These are phyloP conservation scores for Falciphora oryzae DNA, from an alignment of 2,329 filamentous ascomycete genomes.

Conservation along the genomic window DNA sequence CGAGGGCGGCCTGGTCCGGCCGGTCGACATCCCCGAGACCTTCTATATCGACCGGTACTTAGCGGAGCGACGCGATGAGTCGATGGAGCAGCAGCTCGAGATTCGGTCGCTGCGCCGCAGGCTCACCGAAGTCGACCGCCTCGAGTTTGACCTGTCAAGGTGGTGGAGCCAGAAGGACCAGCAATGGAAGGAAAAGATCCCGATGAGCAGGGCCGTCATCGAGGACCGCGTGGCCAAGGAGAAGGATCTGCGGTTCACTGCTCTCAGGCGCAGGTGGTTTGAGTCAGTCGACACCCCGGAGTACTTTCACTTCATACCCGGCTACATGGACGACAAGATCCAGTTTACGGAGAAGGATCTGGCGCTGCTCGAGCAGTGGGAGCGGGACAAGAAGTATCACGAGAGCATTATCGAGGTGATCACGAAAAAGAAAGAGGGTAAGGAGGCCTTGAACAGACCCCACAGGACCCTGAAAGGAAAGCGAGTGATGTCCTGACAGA, in stretches of 20 bases:
- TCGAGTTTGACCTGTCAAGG: slow-evolving; percentile 8
- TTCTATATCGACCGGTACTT: slow-evolving; percentile 22
- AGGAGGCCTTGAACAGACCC: slow-evolving; percentile 2
- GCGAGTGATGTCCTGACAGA: slow-evolving; percentile 1
- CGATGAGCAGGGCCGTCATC: slow-evolving; percentile 18
- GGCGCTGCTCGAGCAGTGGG: slow-evolving; percentile 13
- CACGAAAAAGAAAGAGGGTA: slow-evolving; percentile 6
- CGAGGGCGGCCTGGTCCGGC: slow-evolving; percentile 9
- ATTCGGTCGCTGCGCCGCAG: slow-evolving; percentile 13
- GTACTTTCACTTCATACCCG: slow-evolving; percentile 18
- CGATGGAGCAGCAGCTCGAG: slow-evolving; percentile 15
- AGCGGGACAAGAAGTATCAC: slow-evolving; percentile 17
- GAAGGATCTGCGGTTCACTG: slow-evolving; percentile 16
- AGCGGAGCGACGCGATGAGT: slow-evolving; percentile 15
- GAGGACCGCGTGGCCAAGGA: slow-evolving; percentile 16
- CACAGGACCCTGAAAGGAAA: slow-evolving; percentile 11
- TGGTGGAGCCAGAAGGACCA: slow-evolving; percentile 14
- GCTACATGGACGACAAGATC: slow-evolving; percentile 15
- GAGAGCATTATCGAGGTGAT: slow-evolving; percentile 4
- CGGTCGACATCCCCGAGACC: slow-evolving; percentile 19
- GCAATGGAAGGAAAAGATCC: slow-evolving; percentile 10
- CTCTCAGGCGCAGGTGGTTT: slow-evolving; percentile 18
- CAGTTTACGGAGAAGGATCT: slow-evolving; percentile 16
- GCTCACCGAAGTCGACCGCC: slow-evolving; percentile 13
- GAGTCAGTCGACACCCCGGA: slow-evolving; percentile 13